These are phyloP conservation scores for Scytalidium sp. DNA, from an alignment of 2,329 filamentous ascomycete species.

Conservation along the genomic window DNA sequence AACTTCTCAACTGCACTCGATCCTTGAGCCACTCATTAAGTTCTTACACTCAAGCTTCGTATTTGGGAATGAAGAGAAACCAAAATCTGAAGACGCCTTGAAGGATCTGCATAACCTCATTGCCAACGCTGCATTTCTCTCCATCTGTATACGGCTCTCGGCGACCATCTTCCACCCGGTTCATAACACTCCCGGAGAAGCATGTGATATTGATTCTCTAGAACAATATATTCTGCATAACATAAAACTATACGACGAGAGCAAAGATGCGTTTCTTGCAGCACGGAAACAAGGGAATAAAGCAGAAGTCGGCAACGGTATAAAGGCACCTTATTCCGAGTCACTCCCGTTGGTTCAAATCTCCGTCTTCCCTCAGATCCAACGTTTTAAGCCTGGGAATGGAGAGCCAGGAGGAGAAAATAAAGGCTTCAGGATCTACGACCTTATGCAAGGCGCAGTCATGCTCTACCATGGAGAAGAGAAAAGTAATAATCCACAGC, in stretches of 20 bases:
- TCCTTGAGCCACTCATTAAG: slow-evolving; percentile 19
- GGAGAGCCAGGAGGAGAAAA: slow-evolving; percentile 8
- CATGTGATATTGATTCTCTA: slow-evolving; percentile 12
- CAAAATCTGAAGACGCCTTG: slow-evolving; percentile 11
- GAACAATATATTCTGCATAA: slow-evolving; percentile 15
- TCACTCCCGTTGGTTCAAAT: not conserved
- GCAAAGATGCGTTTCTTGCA: slow-evolving; percentile 8
- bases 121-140: slow-evolving; percentile 20
- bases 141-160: slow-evolving; percentile 17
- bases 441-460: slow-evolving; percentile 12
- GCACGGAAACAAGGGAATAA: not conserved
- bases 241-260: slow-evolving; percentile 4
- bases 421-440: slow-evolving; percentile 14
- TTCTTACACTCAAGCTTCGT: slow-evolving; percentile 16
- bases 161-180: slow-evolving; percentile 20
- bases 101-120: slow-evolving; percentile 24
- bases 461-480: slow-evolving; percentile 15
- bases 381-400: not conserved
- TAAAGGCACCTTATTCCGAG: not conserved
- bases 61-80: not conserved
- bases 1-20: slow-evolving; percentile 45
- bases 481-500: not conserved
- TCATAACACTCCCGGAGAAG: slow-evolving; percentile 10
- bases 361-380: not conserved
- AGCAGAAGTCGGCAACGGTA: not conserved